Evolutionary conservation across 2,329 filamentous ascomycete species (phyloP).

Genomic region (Piedraia hortae): DNA sequence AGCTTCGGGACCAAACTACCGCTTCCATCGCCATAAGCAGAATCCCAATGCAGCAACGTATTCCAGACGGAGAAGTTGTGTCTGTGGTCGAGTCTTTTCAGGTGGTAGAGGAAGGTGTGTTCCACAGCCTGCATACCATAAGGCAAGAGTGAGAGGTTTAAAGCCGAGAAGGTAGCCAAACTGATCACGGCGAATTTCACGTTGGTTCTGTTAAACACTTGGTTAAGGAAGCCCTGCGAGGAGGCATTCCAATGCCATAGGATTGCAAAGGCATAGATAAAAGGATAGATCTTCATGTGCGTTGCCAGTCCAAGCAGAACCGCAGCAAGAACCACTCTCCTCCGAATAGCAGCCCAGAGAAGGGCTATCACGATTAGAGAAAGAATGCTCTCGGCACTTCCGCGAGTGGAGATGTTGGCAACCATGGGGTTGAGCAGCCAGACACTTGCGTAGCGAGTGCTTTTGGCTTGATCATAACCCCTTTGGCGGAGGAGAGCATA

Average conservation of each 20-base stretch:
- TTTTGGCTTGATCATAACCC: constrained; percentile 21
- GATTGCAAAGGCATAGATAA: constrained; percentile 69
- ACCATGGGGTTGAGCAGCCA: constrained; percentile 98
- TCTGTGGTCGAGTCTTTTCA: constrained; percentile 78
- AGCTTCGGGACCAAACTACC: constrained; percentile 39
- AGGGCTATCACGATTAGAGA: constrained; percentile 61
- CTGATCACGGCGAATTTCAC: no score
- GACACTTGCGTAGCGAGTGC: constrained; percentile 53
- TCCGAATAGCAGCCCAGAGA: constrained; percentile 51
- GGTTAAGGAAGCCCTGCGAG: neutral
- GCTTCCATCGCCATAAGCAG: constrained; percentile 24
- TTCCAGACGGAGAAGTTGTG: constrained; percentile 98
- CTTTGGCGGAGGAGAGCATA: constrained; percentile 21
- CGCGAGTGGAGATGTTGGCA: constrained; percentile 79
- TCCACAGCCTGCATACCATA: constrained; percentile 61
- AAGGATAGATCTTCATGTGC: constrained; percentile 97
- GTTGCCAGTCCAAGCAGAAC: constrained; percentile 55
- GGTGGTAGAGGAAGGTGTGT: constrained; percentile 80
- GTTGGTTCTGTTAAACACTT: neutral
- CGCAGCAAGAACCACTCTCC: constrained; percentile 37
- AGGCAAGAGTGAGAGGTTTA: no score
- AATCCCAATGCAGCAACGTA: constrained; percentile 63
- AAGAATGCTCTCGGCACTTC: constrained; percentile 74
- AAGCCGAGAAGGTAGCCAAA: no score
- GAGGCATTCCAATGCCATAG: constrained; percentile 30